A percentile compares a stretch with the other conserved stretches of the same genome.
Conservation (phyloP, 2,329 filamentous ascomycete species). For the Colletotrichum sp. region DNA sequence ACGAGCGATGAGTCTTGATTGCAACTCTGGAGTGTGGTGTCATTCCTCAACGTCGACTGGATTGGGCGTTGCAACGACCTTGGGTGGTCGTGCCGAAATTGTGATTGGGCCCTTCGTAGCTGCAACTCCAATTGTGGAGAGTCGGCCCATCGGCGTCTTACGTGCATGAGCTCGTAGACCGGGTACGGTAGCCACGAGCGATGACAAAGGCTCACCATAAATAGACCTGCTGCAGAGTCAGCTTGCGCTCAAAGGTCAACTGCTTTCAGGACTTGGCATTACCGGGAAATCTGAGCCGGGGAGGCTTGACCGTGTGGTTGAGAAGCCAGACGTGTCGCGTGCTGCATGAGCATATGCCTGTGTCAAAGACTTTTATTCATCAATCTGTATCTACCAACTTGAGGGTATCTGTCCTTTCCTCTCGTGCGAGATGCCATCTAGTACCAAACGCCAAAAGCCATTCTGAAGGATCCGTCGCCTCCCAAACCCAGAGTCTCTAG, state of each 20-base stretch:
- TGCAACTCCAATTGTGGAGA: background rate
- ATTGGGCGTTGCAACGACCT: background rate
- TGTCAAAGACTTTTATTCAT: background rate
- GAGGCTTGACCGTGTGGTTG: background rate
- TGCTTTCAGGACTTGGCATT: background rate
- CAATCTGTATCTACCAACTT: background rate
- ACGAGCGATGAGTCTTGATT: background rate
- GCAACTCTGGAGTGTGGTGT: background rate
- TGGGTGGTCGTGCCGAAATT: background rate
- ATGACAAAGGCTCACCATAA: background rate
- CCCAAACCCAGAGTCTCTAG: background rate
- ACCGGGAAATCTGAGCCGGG: background rate
- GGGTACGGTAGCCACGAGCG: background rate
- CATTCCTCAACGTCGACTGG: background rate
- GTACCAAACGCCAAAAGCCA: background rate
- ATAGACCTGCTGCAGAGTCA: background rate
- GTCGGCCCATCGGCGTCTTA: background rate
- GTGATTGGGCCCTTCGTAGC: background rate
- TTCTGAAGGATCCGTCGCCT: background rate
- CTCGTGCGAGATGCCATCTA: background rate
- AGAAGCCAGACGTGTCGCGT: background rate
- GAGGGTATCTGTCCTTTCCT: background rate
- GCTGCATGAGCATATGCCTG: fast-evolving
- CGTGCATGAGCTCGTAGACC: background rate
- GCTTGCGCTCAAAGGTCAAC: background rate